Conservation (phyloP, 116 monocot species). For the Trichopus zeylanicus region DNA sequence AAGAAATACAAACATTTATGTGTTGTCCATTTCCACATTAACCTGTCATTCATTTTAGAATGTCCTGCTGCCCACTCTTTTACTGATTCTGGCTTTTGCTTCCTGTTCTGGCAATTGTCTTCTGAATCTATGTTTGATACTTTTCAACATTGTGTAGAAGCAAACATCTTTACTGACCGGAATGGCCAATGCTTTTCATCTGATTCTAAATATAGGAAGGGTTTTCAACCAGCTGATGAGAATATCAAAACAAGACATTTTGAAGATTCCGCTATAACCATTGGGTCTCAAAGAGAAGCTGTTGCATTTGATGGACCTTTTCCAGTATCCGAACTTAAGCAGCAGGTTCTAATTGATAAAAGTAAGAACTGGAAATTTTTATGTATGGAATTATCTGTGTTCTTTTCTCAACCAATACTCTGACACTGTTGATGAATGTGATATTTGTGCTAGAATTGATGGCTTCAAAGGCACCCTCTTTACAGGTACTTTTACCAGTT, state of each 20-base stretch:
- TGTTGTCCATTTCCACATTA: too few species aligned
- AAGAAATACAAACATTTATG: too few species aligned
- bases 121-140: background rate
- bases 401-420: background rate
- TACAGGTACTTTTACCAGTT: conserved; percentile 29
- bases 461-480: conserved; percentile 12
- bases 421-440: conserved; percentile 11
- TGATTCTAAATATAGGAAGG: background rate
- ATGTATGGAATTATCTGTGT: too few species aligned
- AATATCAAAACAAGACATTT: background rate
- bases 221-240: background rate
- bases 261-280: background rate
- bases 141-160: too few species aligned
- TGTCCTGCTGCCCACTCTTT: too few species aligned
- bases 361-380: too few species aligned
- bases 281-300: conserved; percentile 3
- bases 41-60: too few species aligned
- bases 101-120: background rate
- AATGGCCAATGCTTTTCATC: background rate
- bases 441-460: conserved; percentile 27
- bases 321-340: conserved; percentile 25
- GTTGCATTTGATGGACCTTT: conserved; percentile 14
- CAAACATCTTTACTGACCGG: background rate
- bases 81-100: too few species aligned
- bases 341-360: conserved; percentile 16